A percentile compares a stretch with the other conserved stretches of the same genome.
Conservation (phyloP, 129 eudicot genomes). For the Solidago caesia region DNA sequence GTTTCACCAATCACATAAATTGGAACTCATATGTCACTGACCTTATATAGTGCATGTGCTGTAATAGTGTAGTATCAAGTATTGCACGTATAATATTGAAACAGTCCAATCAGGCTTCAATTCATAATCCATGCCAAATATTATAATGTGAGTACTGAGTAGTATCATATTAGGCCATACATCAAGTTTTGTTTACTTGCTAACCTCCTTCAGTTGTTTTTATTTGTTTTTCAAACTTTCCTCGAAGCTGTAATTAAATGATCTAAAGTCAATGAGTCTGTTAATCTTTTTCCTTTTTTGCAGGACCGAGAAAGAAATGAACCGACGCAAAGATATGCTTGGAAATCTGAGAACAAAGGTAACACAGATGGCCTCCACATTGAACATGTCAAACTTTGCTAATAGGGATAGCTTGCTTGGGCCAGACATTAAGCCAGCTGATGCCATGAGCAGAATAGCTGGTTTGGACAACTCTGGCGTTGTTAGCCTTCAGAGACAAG, state of each 20-base stretch:
- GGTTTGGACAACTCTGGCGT: constrained; percentile 78
- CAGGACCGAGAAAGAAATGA: constrained; percentile 96
- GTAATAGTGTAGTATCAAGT: not conserved
- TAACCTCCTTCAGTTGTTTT: not conserved
- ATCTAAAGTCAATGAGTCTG: not conserved
- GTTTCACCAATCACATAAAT: not conserved
- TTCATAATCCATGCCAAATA: not conserved
- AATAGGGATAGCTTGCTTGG: constrained; percentile 97
- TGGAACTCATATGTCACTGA: not conserved
- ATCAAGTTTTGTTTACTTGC: not conserved
- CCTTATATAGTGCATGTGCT: not conserved
- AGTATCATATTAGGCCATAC: not conserved
- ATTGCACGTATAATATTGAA: not conserved
- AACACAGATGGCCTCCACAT: constrained; percentile 85
- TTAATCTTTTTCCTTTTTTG: not conserved
- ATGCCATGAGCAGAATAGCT: constrained; percentile 76
- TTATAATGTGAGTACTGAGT: not conserved
- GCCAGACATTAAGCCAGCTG: constrained; percentile 85
- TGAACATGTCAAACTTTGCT: constrained; percentile 94
- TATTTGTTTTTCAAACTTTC: constrained; percentile 14
- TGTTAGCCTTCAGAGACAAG: constrained; percentile 86
- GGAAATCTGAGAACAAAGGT: constrained; percentile 80
- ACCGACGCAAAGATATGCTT: constrained; percentile 80
- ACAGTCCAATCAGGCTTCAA: not conserved
- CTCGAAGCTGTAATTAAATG: constrained; percentile 17